These are phyloP conservation scores for Strobilomyces dryophilus DNA, from an alignment of 768 basidiomycete genomes.

Conservation along the genomic window DNA sequence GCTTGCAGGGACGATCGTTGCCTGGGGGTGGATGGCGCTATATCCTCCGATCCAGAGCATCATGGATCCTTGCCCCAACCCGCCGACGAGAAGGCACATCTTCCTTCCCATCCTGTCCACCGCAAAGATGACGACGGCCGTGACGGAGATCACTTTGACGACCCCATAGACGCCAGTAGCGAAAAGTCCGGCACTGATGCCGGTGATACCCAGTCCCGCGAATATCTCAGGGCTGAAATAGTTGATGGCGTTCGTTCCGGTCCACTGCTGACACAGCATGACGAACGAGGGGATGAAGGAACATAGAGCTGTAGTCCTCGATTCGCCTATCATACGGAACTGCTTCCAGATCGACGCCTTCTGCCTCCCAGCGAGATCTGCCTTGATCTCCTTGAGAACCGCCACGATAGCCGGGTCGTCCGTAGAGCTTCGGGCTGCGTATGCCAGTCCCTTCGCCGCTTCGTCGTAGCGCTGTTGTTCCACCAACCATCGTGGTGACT, in stretches of 20 bases:
- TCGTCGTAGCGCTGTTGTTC: constrained; percentile 41
- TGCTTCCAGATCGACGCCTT: constrained; percentile 33
- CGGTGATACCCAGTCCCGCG: constrained; percentile 42
- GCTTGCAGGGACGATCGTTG: constrained; percentile 28
- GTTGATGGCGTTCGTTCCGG: constrained; percentile 52
- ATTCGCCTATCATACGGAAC: constrained; percentile 42
- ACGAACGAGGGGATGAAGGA: constrained; percentile 44
- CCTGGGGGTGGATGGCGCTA: constrained; percentile 27
- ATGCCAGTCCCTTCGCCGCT: constrained; percentile 40
- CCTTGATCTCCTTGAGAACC: constrained; percentile 44
- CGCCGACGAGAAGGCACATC: constrained; percentile 44
- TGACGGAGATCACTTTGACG: constrained; percentile 41
- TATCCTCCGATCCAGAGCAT: constrained; percentile 40
- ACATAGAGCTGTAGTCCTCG: constrained; percentile 38
- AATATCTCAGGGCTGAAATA: constrained; percentile 54
- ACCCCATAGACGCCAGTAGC: constrained; percentile 45
- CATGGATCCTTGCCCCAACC: constrained; percentile 40
- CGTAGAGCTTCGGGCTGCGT: constrained; percentile 25
- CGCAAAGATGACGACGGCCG: constrained; percentile 39
- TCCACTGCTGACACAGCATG: constrained; percentile 49
- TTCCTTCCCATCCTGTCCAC: constrained; percentile 49
- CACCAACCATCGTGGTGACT: constrained; percentile 56
- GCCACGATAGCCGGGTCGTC: constrained; percentile 34
- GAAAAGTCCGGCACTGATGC: constrained; percentile 40
- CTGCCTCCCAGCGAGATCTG: constrained; percentile 43